Evolutionary conservation across 2,329 filamentous ascomycete genomes (phyloP).

Genomic region (Calonectria fujianensis): DNA sequence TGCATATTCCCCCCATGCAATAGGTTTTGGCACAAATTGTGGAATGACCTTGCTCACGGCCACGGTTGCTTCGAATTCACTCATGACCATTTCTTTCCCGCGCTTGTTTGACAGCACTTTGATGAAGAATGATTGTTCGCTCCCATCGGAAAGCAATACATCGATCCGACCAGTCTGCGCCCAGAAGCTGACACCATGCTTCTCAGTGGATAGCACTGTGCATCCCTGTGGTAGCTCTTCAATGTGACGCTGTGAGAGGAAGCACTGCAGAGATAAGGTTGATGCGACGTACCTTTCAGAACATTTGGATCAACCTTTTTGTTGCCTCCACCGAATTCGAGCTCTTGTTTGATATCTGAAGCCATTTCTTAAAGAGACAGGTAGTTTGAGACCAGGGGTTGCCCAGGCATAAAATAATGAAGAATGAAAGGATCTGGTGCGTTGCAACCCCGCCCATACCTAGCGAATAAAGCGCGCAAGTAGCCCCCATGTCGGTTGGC

Average conservation of each 20-base stretch:
- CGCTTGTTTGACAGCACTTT: conserved; percentile 37
- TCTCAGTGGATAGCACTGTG: conserved; percentile 55
- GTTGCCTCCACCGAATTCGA: conserved; percentile 37
- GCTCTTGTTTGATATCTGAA: conserved; percentile 45
- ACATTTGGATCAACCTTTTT: conserved; percentile 35
- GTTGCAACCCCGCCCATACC: conserved; percentile 4
- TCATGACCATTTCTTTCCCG: conserved; percentile 34
- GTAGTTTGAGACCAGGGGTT: not conserved
- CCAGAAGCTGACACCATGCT: conserved; percentile 61
- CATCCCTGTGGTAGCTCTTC: conserved; percentile 59
- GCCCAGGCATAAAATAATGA: not conserved
- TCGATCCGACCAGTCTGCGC: conserved; percentile 58
- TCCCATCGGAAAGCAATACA: conserved; percentile 53
- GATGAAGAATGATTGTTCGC: conserved; percentile 55
- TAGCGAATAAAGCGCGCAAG: not conserved
- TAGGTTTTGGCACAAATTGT: conserved; percentile 41
- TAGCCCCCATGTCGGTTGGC: not conserved
- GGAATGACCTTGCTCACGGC: conserved; percentile 28
- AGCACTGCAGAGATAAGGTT: not conserved
- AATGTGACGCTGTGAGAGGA: not conserved
- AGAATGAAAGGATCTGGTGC: not conserved
- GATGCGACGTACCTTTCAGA: conserved; percentile 37
- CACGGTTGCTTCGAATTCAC: conserved; percentile 41
- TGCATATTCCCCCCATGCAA: conserved; percentile 38
- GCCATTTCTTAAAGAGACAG: conserved; percentile 46